A percentile compares a stretch with the other conserved stretches of the same genome.
These are phyloP conservation scores for Fagopyrum esculentum DNA, from an alignment of 148 eudicot genomes.

Conservation along the genomic window DNA sequence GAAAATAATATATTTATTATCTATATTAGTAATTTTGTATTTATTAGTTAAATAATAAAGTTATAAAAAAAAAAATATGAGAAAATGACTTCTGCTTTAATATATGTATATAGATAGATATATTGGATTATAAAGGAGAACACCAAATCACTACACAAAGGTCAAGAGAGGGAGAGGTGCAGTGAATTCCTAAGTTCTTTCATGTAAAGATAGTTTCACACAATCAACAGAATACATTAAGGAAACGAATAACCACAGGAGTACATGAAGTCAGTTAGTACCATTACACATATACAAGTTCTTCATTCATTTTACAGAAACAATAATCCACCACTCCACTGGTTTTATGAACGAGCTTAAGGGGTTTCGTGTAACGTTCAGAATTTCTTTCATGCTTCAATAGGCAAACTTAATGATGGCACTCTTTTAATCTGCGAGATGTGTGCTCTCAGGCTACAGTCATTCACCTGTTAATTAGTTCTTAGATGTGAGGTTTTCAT, in stretches of 20 bases:
- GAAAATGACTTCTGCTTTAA: too few relatives aligned
- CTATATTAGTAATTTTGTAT: too few relatives aligned
- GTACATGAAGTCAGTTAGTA: not conserved
- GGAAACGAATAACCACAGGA: too few relatives aligned
- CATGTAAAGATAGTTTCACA: too few relatives aligned
- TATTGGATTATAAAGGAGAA: not conserved
- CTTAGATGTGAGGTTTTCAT: not conserved
- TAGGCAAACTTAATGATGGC: conserved; percentile 21
- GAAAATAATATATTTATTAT: too few relatives aligned
- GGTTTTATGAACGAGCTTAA: not conserved
- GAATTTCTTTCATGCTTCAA: conserved; percentile 22
- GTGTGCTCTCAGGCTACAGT: conserved; percentile 65
- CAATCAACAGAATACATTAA: too few relatives aligned
- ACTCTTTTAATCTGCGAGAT: conserved; percentile 36
- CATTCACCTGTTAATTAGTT: conserved; percentile 42
- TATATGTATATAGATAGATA: too few relatives aligned
- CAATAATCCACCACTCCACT: not conserved
- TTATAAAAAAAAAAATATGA: too few relatives aligned
- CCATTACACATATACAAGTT: not conserved
- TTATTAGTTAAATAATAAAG: too few relatives aligned
- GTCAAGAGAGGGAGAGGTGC: conserved; percentile 2
- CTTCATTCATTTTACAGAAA: not conserved
- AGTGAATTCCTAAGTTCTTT: not conserved
- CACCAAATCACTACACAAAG: not conserved
- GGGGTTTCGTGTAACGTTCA: not conserved